Evolutionary conservation across 2,329 filamentous ascomycete species (phyloP).

Genomic region (Onygenales sp.): DNA sequence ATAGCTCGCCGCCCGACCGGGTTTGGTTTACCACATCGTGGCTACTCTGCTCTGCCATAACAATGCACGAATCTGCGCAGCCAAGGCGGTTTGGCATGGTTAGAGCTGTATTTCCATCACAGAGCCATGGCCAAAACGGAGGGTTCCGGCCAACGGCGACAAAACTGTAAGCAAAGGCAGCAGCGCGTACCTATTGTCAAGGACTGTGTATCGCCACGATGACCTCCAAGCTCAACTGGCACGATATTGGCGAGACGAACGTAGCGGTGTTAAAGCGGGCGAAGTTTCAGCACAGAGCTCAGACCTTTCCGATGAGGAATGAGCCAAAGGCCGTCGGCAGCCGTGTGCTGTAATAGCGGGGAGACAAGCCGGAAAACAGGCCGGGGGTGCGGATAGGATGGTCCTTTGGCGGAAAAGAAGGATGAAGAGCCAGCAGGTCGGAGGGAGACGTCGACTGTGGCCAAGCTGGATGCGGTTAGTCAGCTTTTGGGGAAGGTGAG

Average conservation of each 20-base stretch:
- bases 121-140: background rate
- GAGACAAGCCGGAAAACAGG: constrained; percentile 9
- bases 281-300: constrained; percentile 2
- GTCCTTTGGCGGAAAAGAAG: constrained; percentile 16
- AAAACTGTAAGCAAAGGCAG: constrained; percentile 13
- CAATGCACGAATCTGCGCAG: constrained; percentile 45
- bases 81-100: constrained; percentile 19
- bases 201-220: constrained; percentile 33
- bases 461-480: constrained; percentile 37
- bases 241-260: constrained; percentile 5
- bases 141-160: constrained; percentile 10
- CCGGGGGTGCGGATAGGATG: constrained; percentile 12
- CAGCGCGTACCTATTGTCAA: constrained; percentile 33
- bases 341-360: constrained; percentile 7
- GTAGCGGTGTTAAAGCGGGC: background rate
- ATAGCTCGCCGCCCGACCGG: constrained; percentile 55
- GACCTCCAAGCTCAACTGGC: constrained; percentile 19
- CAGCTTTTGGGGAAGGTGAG: too few relatives aligned
- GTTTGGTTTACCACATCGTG: constrained; percentile 64
- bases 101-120: constrained; percentile 19
- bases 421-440: constrained; percentile 25
- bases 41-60: constrained; percentile 63
- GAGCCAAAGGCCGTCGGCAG: constrained; percentile 13
- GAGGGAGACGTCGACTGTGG: constrained; percentile 22
- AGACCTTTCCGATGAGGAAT: constrained; percentile 1